Conservation (phyloP, 208 protist genomes). For the Leishmania aethiopica region DNA sequence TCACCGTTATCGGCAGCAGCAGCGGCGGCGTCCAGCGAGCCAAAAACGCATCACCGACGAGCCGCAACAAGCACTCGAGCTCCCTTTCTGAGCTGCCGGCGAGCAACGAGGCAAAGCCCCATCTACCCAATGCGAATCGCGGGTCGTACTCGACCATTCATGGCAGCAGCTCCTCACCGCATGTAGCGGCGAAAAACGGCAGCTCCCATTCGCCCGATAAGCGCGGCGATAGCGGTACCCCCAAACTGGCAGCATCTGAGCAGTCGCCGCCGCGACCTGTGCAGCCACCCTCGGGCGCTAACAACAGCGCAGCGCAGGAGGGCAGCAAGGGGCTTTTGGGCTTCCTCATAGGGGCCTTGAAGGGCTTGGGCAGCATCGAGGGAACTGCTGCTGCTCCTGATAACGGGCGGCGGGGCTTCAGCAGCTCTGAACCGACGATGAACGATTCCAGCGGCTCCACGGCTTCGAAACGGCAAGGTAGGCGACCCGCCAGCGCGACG, state of each 20-base stretch:
- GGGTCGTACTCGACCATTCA: neutral
- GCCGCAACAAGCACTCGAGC: constrained; percentile 1
- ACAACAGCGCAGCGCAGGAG: constrained; percentile 1
- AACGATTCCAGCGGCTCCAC: neutral
- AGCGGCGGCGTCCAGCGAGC: constrained; percentile 28
- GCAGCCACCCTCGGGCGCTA: neutral
- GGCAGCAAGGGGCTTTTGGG: constrained; percentile 22
- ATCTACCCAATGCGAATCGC: no score
- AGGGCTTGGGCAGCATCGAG: constrained; percentile 4
- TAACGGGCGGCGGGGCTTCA: neutral
- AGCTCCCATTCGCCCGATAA: neutral
- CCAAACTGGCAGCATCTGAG: neutral
- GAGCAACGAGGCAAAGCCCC: neutral
- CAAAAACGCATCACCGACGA: neutral
- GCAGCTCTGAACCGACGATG: neutral
- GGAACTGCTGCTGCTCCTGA: neutral
- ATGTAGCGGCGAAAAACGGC: neutral
- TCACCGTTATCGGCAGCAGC: constrained; percentile 22
- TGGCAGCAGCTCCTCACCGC: neutral
- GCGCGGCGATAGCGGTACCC: neutral
- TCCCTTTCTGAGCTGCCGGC: neutral
- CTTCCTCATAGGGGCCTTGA: constrained; percentile 15
- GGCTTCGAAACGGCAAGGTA: neutral
- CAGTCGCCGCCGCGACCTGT: neutral
- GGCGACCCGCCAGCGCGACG: neutral